Conservation (phyloP, 495 filamentous ascomycete species). For the Staphylotrichum longicolle region DNA sequence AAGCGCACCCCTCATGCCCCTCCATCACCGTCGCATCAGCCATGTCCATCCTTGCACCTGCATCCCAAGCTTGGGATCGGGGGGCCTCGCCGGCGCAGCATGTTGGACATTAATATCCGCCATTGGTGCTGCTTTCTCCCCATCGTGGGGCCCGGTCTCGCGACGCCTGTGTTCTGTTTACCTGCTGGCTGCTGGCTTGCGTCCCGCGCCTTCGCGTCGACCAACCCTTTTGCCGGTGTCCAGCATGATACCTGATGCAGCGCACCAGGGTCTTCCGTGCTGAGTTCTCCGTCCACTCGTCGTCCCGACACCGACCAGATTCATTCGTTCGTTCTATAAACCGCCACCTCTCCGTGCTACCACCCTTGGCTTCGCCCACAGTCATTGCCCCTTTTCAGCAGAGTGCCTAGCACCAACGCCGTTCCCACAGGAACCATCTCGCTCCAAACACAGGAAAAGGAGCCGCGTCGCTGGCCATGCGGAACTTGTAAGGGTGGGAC, state of each 20-base stretch:
- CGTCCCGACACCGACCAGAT: conserved; percentile 28
- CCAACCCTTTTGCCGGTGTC: conserved; percentile 28
- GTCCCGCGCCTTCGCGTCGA: conserved; percentile 25
- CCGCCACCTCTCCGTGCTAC: conserved; percentile 20
- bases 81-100: conserved; percentile 13
- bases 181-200: conserved; percentile 19
- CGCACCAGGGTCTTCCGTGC: conserved; percentile 27
- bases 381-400: too few species aligned
- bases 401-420: neutral
- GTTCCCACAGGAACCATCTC: conserved; percentile 4
- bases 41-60: conserved; percentile 32
- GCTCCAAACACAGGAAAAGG: conserved; percentile 9
- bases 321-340: conserved; percentile 22
- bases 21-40: conserved; percentile 40
- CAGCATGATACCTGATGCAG: conserved; percentile 31
- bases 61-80: conserved; percentile 20
- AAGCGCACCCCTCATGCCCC: conserved; percentile 31
- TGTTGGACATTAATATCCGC: conserved; percentile 33
- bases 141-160: conserved; percentile 1
- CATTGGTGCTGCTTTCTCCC: conserved; percentile 31
- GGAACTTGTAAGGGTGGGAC: conserved; percentile 30
- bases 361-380: neutral
- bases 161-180: conserved; percentile 25
- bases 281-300: conserved; percentile 16
- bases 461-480: conserved; percentile 41